phyloP scores from a whole-genome alignment of 805 yeast species.

The Starmerella bombi region DNA sequence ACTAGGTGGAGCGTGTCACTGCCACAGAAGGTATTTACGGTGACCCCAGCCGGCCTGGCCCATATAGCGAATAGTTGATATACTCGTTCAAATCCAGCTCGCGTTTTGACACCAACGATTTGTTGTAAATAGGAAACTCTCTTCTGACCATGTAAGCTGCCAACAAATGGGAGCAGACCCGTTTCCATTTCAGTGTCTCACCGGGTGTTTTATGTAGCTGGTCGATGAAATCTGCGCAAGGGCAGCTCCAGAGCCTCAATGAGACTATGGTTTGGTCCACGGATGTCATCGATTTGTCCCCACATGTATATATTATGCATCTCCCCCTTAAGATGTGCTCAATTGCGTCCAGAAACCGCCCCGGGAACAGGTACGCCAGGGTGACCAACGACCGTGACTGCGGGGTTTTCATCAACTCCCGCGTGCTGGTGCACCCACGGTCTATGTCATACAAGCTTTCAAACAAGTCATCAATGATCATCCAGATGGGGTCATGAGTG shows the following conservation, averaged over 20 bases:
- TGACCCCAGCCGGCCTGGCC: too few relatives aligned
- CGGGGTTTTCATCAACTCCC: neutral
- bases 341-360: constrained; percentile 16
- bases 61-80: neutral
- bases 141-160: constrained; percentile 15
- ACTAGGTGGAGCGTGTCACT: too few relatives aligned
- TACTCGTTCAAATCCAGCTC: neutral
- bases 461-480: constrained; percentile 14
- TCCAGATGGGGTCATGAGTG: too few relatives aligned
- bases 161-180: constrained; percentile 17
- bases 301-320: constrained; percentile 2
- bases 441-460: neutral
- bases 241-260: constrained; percentile 16
- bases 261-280: constrained; percentile 9
- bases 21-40: too few relatives aligned
- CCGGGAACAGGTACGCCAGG: constrained; percentile 18
- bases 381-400: constrained; percentile 14
- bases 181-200: constrained; percentile 7
- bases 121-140: constrained; percentile 8
- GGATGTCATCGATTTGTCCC: neutral
- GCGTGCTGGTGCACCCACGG: neutral
- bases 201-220: neutral
- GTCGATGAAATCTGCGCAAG: constrained; percentile 13
- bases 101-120: neutral
- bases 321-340: constrained; percentile 15